Evolutionary conservation across 306 rosid genomes (phyloP), one percentile per base, ranked within the genome.

Genomic region (Vicia sativa): DNA sequence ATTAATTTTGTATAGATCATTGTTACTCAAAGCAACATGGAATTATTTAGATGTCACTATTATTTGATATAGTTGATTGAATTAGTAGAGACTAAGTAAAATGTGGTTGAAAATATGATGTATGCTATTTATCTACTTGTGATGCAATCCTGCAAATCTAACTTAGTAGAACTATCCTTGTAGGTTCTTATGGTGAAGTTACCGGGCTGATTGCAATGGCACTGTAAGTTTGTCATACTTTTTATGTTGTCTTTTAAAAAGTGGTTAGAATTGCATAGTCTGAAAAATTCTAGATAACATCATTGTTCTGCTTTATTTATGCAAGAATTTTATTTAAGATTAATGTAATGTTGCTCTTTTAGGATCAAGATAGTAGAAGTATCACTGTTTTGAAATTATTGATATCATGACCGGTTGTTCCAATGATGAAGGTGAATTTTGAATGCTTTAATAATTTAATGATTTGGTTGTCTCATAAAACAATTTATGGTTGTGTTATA

Each of bases 131-230:
- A 19, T 48, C 15, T 29, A 13, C 52, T 15, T 60, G 43, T 37
- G 49, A 64, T 56, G 79, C 73, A 54, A 62, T 31, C 35, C 62
- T 63, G 72, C 12, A 26, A 64, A 15, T 42, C 57, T 81, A 60
- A 74, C 53, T 57, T 54, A 18, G 6, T 50, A 12, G 69, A 10
- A 71, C 10, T 70, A 53, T 53, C 28, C 16, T 53, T 74, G 48
- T 65, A 81, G 86, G 86, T 70, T 90, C 97, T 31, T 90, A 84
- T 67, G 97, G 97, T 5, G 97, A 90, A 87, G 95, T 90, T 72
- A 90, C 74, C 95, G 64, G 65, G 95, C 95, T 35, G 97, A 90
- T 71, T 82, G 86, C 86, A 86, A 90, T 73, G 96, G 96, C 84
- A 90, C 95, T 74, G 99, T 95, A 87, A 90, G 99, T 88, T 23